Percentiles rank a stretch among this genome's conserved stretches.
Evolutionary conservation across 108 stramenopile species (phyloP).

Genomic region (Schizochytrium sp.): DNA sequence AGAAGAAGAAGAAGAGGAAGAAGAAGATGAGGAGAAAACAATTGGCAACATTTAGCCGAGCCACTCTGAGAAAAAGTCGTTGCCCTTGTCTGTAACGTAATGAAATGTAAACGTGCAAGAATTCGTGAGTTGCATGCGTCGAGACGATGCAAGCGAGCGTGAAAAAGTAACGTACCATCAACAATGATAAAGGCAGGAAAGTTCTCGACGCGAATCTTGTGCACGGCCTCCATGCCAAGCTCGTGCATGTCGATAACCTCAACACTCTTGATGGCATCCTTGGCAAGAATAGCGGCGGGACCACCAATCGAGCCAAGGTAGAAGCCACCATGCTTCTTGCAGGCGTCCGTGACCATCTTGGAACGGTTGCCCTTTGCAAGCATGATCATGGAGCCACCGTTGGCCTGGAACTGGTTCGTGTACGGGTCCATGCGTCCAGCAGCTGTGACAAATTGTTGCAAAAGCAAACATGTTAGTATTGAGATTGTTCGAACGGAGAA

Average conservation of each 20-base stretch:
- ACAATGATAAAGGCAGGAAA: conserved; percentile 95
- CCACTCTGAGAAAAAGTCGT: conserved; percentile 89
- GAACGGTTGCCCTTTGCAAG: conserved; percentile 89
- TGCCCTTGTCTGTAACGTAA: conserved; percentile 60
- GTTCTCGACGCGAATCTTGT: conserved; percentile 90
- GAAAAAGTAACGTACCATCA: conserved; percentile 38
- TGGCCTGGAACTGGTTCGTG: conserved; percentile 78
- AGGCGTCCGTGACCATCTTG: conserved; percentile 80
- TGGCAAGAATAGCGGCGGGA: conserved; percentile 87
- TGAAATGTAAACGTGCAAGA: no score
- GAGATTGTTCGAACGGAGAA: no score
- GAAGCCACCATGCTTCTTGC: conserved; percentile 90
- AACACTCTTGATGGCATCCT: conserved; percentile 88
- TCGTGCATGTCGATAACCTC: conserved; percentile 89
- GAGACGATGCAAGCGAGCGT: no score
- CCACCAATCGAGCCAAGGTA: conserved; percentile 91
- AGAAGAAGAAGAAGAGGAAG: background rate
- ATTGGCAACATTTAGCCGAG: conserved; percentile 51
- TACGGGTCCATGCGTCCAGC: conserved; percentile 96
- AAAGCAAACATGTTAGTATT: no score
- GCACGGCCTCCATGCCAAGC: conserved; percentile 95
- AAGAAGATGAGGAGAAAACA: background rate
- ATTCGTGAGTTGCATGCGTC: no score
- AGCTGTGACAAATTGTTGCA: conserved; percentile 26
- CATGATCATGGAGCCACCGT: conserved; percentile 80